These are phyloP conservation scores for Maudiozyma serrabonitensis DNA, from an alignment of 805 yeast species.

Conservation along the genomic window DNA sequence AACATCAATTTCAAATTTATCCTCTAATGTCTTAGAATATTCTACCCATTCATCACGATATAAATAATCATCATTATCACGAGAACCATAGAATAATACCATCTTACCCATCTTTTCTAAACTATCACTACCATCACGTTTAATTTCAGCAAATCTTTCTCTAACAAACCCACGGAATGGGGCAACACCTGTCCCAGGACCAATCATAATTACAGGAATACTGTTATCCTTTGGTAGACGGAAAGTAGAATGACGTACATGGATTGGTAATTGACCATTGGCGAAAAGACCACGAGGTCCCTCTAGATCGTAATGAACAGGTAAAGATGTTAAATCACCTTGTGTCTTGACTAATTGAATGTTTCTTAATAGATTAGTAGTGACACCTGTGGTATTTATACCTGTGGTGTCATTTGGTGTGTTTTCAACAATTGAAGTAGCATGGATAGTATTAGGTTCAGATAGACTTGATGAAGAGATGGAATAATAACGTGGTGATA, in stretches of 20 bases:
- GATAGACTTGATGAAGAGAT: constrained; percentile 81
- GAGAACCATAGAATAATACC: constrained; percentile 78
- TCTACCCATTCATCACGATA: constrained; percentile 86
- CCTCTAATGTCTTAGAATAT: constrained; percentile 51
- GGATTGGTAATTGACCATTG: constrained; percentile 65
- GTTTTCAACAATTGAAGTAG: constrained; percentile 89
- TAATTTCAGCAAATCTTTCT: constrained; percentile 60
- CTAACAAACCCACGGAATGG: constrained; percentile 93
- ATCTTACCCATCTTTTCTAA: constrained; percentile 54
- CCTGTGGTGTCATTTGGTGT: constrained; percentile 25
- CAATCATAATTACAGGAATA: constrained; percentile 82
- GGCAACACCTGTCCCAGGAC: constrained; percentile 98
- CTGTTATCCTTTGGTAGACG: constrained; percentile 80
- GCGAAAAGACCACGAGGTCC: constrained; percentile 66
- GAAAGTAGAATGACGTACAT: constrained; percentile 89
- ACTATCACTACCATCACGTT: constrained; percentile 24
- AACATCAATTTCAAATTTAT: constrained; percentile 56
- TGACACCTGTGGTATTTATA: constrained; percentile 53
- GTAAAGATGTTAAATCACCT: constrained; percentile 19
- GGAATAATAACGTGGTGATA: constrained; percentile 93
- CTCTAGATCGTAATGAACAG: constrained; percentile 55
- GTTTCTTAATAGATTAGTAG: constrained; percentile 78
- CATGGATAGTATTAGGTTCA: constrained; percentile 65
- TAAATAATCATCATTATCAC: constrained; percentile 76
- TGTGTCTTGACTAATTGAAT: constrained; percentile 53